Evolutionary conservation across 257 asterid genomes (phyloP).

Genomic region (Linderniella brevidens): DNA sequence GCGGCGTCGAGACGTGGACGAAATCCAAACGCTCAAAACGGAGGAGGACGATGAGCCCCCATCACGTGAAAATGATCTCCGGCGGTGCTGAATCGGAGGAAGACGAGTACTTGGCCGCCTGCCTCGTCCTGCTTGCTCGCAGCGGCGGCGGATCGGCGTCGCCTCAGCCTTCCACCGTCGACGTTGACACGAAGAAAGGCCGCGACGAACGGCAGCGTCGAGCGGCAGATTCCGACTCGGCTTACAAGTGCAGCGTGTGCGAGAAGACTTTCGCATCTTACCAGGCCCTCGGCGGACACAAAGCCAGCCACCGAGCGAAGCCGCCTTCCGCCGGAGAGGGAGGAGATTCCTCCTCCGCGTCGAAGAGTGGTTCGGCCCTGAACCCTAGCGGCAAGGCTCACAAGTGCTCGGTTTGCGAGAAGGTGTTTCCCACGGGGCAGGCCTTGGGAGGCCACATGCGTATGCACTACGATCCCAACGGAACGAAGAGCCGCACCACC

Average conservation of each 20-base stretch:
- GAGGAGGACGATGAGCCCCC: too few species aligned
- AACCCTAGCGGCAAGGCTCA: slow-evolving; percentile 56
- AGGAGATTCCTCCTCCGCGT: slow-evolving; percentile 13
- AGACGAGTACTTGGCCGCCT: slow-evolving; percentile 53
- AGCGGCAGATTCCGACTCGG: background rate
- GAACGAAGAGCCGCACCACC: background rate
- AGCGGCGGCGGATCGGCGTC: slow-evolving; percentile 11
- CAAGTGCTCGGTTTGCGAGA: slow-evolving; percentile 53
- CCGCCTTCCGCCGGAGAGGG: slow-evolving; percentile 13
- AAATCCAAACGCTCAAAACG: too few species aligned
- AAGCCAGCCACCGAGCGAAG: slow-evolving; percentile 74
- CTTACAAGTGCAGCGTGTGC: slow-evolving; percentile 52
- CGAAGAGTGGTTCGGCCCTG: slow-evolving; percentile 8
- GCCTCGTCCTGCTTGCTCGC: slow-evolving; percentile 58
- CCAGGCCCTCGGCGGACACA: slow-evolving; percentile 93
- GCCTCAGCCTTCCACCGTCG: slow-evolving; percentile 1
- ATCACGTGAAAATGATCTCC: too few species aligned
- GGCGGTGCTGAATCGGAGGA: slow-evolving; percentile 6
- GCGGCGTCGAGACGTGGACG: too few species aligned
- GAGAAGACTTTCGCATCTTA: slow-evolving; percentile 36
- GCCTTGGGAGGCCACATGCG: slow-evolving; percentile 96
- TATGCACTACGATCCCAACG: slow-evolving; percentile 44
- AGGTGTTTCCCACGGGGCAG: slow-evolving; percentile 61
- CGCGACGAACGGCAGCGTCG: too few species aligned
- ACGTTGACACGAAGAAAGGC: background rate